Percentiles rank a stretch among this genome's conserved stretches.
Evolutionary conservation across 805 yeast species (phyloP).

Genomic region (Candida gorgasii): DNA sequence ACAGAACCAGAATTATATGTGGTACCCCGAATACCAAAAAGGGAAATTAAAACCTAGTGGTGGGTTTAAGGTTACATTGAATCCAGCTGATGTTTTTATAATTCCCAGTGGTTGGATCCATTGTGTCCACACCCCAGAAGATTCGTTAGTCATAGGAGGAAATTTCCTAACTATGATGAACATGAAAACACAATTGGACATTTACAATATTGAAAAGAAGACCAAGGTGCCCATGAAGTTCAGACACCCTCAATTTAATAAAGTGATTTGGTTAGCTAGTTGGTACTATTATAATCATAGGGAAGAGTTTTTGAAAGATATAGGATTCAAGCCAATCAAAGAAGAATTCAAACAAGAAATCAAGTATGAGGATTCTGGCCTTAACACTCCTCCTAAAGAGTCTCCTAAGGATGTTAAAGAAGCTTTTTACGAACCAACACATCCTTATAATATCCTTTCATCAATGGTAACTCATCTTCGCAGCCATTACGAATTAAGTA

Average conservation of each 20-base stretch:
- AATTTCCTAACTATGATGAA: conserved; percentile 72
- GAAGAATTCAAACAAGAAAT: too few species aligned
- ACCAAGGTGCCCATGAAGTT: conserved; percentile 77
- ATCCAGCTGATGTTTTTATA: conserved; percentile 70
- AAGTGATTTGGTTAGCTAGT: conserved; percentile 68
- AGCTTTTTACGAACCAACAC: not conserved
- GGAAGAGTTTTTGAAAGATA: conserved; percentile 21
- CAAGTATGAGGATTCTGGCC: too few species aligned
- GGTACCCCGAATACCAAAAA: conserved; percentile 58
- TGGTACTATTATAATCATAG: conserved; percentile 38
- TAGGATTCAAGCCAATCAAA: conserved; percentile 13
- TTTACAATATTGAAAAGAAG: conserved; percentile 60
- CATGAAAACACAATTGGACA: conserved; percentile 60
- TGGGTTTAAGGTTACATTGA: conserved; percentile 56
- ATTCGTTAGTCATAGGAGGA: conserved; percentile 85
- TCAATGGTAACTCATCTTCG: conserved; percentile 25
- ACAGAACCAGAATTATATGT: conserved; percentile 58
- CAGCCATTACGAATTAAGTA: conserved; percentile 33
- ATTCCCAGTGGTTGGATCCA: conserved; percentile 95
- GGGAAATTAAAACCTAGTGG: conserved; percentile 31
- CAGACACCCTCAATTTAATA: conserved; percentile 75
- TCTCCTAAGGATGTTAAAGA: not conserved
- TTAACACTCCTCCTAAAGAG: not conserved
- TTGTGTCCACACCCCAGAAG: conserved; percentile 80
- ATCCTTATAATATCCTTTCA: not conserved